Base-by-base conservation (phyloP, 1,139 yeast species). In the Tardiomyces depauwii region DNA sequence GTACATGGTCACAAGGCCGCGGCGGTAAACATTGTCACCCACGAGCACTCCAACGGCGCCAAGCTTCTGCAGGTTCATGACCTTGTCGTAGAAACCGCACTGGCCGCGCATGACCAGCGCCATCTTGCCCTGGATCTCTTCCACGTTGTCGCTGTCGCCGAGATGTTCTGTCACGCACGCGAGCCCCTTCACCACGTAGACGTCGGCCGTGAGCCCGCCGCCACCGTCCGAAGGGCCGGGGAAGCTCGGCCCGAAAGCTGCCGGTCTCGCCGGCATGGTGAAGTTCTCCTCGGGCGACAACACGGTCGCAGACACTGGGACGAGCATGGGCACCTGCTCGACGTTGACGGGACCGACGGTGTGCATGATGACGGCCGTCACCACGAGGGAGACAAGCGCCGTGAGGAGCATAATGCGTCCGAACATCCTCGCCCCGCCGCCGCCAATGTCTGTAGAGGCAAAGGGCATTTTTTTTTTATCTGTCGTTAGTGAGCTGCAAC, bases 31-130 rank as follows among this genome's bases (percentile, higher is more conserved):
- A 46, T 63, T 60, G 66, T 88, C 91, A 64, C 77, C 87, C 49
- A 89, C 74, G 38, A 88, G 73, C 27, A 80, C 86, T 42, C 86
- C 96, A 39, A 69, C 57, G 25, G 94, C 95, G 42, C 95, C 95
- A 25, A 76, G 70, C 48, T 68, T 62, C 40, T 95, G 95, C 28
- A 96, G 95, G 47, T 79, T 68, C 44, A 70, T 68, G 40, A 91
- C 76, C 66, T 89, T 89, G 52, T 70, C 76, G 48, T 89, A 91
- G 64, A 88, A 88, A 1, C 93, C 68, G 69, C 97, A 89, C 40
- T 67, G 68, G 52, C 97, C 97, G 62, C 96, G 77, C 63, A 79
- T 70, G 51, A 88, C 73, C 50, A 89, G 72, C 11, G 80, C 95
- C 60, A 88, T 77, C 42, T 76, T 78, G 30, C 72, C 63, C 44